Percentiles rank a stretch among this genome's conserved stretches.
Evolutionary conservation across 306 rosid species (phyloP).

Genomic region (Myrica gale): DNA sequence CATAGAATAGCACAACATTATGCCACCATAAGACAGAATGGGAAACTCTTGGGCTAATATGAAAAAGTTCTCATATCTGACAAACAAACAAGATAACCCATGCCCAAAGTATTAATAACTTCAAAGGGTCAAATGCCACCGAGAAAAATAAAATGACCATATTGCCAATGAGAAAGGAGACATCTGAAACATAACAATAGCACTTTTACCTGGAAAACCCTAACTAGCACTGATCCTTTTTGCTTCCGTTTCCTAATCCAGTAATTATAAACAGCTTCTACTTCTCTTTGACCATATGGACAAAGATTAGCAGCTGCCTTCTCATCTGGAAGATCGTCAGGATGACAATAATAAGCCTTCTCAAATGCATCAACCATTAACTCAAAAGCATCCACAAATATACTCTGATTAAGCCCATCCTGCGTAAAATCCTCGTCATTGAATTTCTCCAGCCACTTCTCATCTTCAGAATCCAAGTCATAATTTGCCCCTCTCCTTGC

Average conservation of each 20-base stretch:
- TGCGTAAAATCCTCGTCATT: conserved; percentile 31
- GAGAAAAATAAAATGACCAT: conserved; percentile 8
- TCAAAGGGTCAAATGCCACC: neutral
- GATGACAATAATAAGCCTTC: conserved; percentile 49
- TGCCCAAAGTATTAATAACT: neutral
- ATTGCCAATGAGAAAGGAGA: neutral
- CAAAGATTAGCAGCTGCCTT: conserved; percentile 39
- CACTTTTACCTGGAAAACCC: conserved; percentile 69
- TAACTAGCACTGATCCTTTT: conserved; percentile 39
- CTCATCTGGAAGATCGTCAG: conserved; percentile 47
- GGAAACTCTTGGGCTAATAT: neutral
- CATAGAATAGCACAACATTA: neutral
- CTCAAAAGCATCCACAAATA: conserved; percentile 63
- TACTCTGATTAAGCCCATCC: conserved; percentile 32
- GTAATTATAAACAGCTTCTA: conserved; percentile 52
- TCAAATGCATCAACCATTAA: conserved; percentile 66
- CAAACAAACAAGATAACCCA: conserved; percentile 16
- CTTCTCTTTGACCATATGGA: conserved; percentile 42
- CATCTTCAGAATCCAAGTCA: conserved; percentile 87
- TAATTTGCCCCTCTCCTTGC: conserved; percentile 51
- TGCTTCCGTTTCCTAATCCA: conserved; percentile 76
- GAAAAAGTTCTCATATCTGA: neutral
- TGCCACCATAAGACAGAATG: neutral
- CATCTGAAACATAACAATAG: conserved; percentile 20
- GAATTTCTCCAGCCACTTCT: conserved; percentile 59